Conservation (phyloP, 2,329 filamentous ascomycete genomes). For the Colletotrichum lupini region DNA sequence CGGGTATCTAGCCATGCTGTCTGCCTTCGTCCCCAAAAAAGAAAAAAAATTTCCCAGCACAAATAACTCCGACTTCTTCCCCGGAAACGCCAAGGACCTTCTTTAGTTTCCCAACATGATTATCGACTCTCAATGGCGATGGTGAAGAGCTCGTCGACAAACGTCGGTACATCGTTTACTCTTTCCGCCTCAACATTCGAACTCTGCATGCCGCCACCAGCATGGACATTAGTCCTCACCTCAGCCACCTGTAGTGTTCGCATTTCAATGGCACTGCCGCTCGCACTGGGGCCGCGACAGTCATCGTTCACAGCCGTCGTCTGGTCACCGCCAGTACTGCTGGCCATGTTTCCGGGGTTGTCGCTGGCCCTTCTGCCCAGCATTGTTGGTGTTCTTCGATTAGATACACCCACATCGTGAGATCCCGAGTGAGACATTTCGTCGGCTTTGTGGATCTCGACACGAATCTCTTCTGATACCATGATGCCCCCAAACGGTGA, state of each 20-base stretch:
- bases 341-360: constrained; percentile 1
- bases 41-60: not conserved
- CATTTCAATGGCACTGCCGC: constrained; percentile 41
- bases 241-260: constrained; percentile 38
- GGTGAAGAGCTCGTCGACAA: constrained; percentile 57
- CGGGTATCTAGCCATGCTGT: constrained; percentile 15
- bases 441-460: constrained; percentile 54
- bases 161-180: constrained; percentile 48
- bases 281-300: constrained; percentile 5
- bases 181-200: constrained; percentile 49
- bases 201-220: constrained; percentile 39
- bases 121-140: constrained; percentile 37
- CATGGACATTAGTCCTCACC: constrained; percentile 37
- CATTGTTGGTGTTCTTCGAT: constrained; percentile 13
- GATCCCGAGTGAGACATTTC: constrained; percentile 4
- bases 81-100: not conserved
- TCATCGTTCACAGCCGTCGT: constrained; percentile 4
- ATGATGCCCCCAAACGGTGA: constrained; percentile 66
- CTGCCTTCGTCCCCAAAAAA: not conserved
- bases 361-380: constrained; percentile 14
- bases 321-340: constrained; percentile 27
- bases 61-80: not conserved
- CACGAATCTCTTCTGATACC: constrained; percentile 70
- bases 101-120: not conserved
- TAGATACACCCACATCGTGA: constrained; percentile 40